Percentiles rank a stretch among this genome's conserved stretches.
These are phyloP conservation scores for Monilinia fructigena DNA, from an alignment of 2,329 filamentous ascomycete species.

Conservation along the genomic window DNA sequence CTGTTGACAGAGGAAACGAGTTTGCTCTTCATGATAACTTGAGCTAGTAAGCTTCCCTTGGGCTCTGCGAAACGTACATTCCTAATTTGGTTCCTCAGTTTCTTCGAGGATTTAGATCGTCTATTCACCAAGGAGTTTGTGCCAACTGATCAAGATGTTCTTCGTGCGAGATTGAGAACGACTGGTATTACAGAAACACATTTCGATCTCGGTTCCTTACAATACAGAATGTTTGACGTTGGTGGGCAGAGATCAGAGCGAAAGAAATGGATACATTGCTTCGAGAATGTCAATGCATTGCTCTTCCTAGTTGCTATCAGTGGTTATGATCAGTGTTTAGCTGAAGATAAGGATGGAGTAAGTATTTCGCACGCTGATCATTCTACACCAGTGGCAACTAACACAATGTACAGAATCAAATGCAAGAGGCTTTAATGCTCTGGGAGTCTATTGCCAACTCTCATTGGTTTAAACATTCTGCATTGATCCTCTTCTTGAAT, in stretches of 20 bases:
- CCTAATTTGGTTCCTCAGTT: constrained; percentile 53
- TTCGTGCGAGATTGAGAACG: constrained; percentile 84
- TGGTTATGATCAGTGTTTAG: constrained; percentile 92
- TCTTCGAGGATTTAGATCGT: constrained; percentile 75
- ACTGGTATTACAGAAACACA: constrained; percentile 95
- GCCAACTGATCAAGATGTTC: constrained; percentile 89
- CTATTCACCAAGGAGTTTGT: constrained; percentile 76
- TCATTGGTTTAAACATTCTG: constrained; percentile 80
- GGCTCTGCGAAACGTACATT: constrained; percentile 13
- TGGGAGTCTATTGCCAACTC: constrained; percentile 85
- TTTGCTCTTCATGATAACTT: constrained; percentile 96
- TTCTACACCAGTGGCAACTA: constrained; percentile 25
- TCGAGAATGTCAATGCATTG: constrained; percentile 79
- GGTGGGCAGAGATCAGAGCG: constrained; percentile 72
- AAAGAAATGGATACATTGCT: constrained; percentile 79
- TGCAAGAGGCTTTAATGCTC: constrained; percentile 84
- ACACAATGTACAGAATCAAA: constrained; percentile 66
- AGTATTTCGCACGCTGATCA: constrained; percentile 42
- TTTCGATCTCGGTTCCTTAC: constrained; percentile 87
- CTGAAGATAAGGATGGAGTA: constrained; percentile 95
- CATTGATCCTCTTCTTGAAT: constrained; percentile 81
- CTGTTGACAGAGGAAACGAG: constrained; percentile 93
- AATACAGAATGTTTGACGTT: constrained; percentile 88
- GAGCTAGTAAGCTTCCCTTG: constrained; percentile 68
- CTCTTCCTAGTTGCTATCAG: constrained; percentile 94